These are phyloP conservation scores for Candida qinlingensis DNA, from an alignment of 805 yeast species.

Conservation along the genomic window DNA sequence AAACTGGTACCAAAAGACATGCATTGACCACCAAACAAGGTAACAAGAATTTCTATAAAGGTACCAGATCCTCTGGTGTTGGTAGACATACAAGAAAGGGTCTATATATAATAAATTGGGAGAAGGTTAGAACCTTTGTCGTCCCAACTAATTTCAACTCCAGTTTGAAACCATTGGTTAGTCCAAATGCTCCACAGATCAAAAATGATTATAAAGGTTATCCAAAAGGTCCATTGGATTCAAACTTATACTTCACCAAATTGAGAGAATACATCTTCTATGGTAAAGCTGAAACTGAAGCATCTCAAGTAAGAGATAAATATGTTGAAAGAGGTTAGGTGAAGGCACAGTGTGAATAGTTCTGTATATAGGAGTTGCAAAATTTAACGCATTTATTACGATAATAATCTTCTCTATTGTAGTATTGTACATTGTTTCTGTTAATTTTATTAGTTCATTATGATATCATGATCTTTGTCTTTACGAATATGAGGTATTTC, in stretches of 20 bases:
- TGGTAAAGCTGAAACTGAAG: constrained; percentile 49
- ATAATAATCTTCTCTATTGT: neutral
- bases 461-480: constrained; percentile 21
- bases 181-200: constrained; percentile 66
- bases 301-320: constrained; percentile 17
- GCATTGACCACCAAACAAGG: constrained; percentile 90
- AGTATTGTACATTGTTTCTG: neutral
- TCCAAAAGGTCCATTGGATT: constrained; percentile 64
- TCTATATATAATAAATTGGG: constrained; percentile 73
- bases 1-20: constrained; percentile 77
- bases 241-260: constrained; percentile 65
- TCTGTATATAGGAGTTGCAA: constrained; percentile 11
- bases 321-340: constrained; percentile 29
- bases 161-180: constrained; percentile 69
- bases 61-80: constrained; percentile 92
- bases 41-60: constrained; percentile 90
- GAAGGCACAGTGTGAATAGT: neutral
- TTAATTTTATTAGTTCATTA: constrained; percentile 13
- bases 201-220: constrained; percentile 67
- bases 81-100: constrained; percentile 77
- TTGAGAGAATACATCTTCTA: constrained; percentile 69
- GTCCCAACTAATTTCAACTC: constrained; percentile 51
- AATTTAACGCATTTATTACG: constrained; percentile 2
- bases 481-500: constrained; percentile 10
- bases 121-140: constrained; percentile 84